These are phyloP conservation scores for Arthrobotrys entomopaga DNA, from an alignment of 2,329 filamentous ascomycete species.

Conservation along the genomic window DNA sequence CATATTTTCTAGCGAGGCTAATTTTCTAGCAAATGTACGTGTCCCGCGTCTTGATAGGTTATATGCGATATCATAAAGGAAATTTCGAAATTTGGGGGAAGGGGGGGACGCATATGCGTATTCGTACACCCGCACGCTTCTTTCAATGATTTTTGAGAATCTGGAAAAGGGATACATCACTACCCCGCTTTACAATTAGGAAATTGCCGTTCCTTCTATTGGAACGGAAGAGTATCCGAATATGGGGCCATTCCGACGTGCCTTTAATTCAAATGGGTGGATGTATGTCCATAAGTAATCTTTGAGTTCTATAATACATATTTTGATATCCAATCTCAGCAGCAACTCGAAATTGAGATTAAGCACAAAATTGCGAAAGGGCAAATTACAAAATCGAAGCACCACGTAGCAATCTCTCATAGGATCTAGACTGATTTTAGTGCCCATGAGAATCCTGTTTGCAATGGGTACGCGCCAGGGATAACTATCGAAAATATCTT, in stretches of 20 bases:
- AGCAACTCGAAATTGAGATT: not conserved
- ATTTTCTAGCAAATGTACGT: not conserved
- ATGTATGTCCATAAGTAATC: too few species aligned
- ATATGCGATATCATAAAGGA: too few species aligned
- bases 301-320: conserved; percentile 1
- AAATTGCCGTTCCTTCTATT: too few species aligned
- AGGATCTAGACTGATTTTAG: conserved; percentile 4
- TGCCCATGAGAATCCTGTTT: not conserved
- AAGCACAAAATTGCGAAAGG: not conserved
- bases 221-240: too few species aligned
- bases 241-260: too few species aligned
- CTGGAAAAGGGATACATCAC: too few species aligned
- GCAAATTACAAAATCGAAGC: not conserved
- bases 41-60: not conserved
- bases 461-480: conserved; percentile 15
- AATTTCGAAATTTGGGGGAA: too few species aligned
- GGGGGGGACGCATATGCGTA: too few species aligned
- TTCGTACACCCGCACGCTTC: too few species aligned
- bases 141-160: too few species aligned
- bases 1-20: not conserved
- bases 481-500: conserved; percentile 12
- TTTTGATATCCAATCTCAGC: conserved; percentile 4
- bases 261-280: too few species aligned
- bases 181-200: too few species aligned
- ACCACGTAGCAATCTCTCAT: conserved; percentile 36